Conservation (phyloP, 148 eudicot genomes). For the Arctostaphylos glauca region DNA sequence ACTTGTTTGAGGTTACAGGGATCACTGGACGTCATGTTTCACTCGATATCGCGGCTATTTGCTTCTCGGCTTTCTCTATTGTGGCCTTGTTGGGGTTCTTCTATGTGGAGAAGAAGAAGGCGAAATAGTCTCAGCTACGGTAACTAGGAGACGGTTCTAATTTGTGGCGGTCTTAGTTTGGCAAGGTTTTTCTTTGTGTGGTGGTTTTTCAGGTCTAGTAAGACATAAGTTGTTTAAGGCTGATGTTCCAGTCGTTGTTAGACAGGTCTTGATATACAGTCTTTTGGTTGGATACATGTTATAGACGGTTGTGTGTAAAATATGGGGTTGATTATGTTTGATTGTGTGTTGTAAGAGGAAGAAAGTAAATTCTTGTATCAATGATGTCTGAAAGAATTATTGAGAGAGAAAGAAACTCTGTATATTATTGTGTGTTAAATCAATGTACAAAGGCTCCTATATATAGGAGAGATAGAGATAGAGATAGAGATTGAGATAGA, state of each 20-base stretch:
- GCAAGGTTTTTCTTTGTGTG: neutral
- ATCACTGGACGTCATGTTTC: slow-evolving; percentile 64
- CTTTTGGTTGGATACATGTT: too few species aligned
- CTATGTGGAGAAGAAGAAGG: slow-evolving; percentile 61
- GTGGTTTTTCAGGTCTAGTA: neutral
- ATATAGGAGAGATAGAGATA: too few species aligned
- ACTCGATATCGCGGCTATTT: slow-evolving; percentile 56
- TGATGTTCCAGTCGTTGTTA: neutral
- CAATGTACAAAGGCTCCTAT: too few species aligned
- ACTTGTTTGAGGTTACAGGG: slow-evolving; percentile 43
- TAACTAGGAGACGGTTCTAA: neutral
- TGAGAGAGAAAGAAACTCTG: too few species aligned
- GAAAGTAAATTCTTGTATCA: too few species aligned
- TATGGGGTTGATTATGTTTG: too few species aligned
- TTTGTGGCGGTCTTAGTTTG: neutral
- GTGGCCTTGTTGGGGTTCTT: slow-evolving; percentile 66
- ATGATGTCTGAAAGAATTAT: too few species aligned
- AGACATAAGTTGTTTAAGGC: neutral
- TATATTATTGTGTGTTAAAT: too few species aligned
- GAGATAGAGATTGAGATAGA: too few species aligned
- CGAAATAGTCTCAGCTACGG: slow-evolving; percentile 14
- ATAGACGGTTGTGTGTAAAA: too few species aligned
- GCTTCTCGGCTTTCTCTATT: slow-evolving; percentile 66
- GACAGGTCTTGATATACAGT: neutral
- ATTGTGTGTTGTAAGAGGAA: too few species aligned